Evolutionary conservation across 2,329 filamentous ascomycete genomes (phyloP).

Genomic region (Biscogniauxia mediterranea): DNA sequence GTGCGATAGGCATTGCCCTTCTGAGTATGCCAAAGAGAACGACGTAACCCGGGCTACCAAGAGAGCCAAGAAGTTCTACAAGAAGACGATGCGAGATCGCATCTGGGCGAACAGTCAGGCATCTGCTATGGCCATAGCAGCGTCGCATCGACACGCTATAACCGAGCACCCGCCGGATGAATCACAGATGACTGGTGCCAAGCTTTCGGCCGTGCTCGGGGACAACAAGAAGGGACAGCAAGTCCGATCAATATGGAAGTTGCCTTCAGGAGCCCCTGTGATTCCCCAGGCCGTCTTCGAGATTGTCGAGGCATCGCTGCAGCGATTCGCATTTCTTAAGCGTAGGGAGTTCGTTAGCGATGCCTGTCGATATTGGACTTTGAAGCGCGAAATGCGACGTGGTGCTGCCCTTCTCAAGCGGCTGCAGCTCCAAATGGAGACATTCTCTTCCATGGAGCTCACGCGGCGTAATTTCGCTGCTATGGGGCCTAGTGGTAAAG

Average conservation of each 20-base stretch:
- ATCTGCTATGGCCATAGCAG: conserved; percentile 77
- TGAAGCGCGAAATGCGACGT: conserved; percentile 89
- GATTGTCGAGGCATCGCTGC: conserved; percentile 78
- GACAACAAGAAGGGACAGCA: conserved; percentile 69
- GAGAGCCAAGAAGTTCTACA: conserved; percentile 86
- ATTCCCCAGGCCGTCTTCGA: conserved; percentile 88
- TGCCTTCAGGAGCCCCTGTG: conserved; percentile 91
- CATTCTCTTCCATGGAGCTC: conserved; percentile 96
- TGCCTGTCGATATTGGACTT: conserved; percentile 94
- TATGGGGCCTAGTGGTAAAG: conserved; percentile 82
- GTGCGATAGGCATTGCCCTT: conserved; percentile 91
- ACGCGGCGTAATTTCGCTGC: conserved; percentile 92
- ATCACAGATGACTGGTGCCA: conserved; percentile 78
- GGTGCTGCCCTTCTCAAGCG: conserved; percentile 91
- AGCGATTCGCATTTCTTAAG: conserved; percentile 76
- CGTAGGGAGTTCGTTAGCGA: conserved; percentile 91
- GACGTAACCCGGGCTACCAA: conserved; percentile 76
- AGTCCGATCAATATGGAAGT: conserved; percentile 76
- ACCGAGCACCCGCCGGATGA: conserved; percentile 75
- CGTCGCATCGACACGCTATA: conserved; percentile 62
- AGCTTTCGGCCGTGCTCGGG: conserved; percentile 71
- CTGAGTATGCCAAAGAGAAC: conserved; percentile 85
- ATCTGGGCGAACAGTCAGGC: conserved; percentile 91
- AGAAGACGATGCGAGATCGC: conserved; percentile 80
- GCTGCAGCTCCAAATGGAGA: conserved; percentile 90